Percentiles rank a stretch among this genome's conserved stretches.
Evolutionary conservation across 2,329 filamentous ascomycete genomes (phyloP).

Genomic region (Phyllosticta paracitricarpa): DNA sequence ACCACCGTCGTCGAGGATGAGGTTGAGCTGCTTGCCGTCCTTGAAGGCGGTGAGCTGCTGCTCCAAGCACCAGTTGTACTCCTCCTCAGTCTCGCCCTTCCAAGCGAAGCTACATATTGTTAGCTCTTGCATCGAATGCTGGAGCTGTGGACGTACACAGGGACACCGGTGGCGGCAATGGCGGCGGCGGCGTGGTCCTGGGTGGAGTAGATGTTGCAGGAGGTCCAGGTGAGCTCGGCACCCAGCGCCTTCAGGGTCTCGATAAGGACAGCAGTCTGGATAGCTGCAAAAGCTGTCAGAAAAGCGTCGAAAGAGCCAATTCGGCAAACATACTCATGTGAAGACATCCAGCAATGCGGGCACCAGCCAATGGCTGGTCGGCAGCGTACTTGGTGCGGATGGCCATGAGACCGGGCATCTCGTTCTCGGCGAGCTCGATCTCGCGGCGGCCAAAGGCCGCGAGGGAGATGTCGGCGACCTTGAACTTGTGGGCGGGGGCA

Average conservation of each 20-base stretch:
- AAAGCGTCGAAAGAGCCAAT: not conserved
- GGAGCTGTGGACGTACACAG: slow-evolving; percentile 58
- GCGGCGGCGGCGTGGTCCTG: slow-evolving; percentile 97
- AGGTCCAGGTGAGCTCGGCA: slow-evolving; percentile 97
- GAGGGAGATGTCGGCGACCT: slow-evolving; percentile 95
- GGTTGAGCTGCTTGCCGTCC: slow-evolving; percentile 90
- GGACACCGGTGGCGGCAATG: slow-evolving; percentile 86
- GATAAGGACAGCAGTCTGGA: slow-evolving; percentile 98
- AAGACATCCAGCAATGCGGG: slow-evolving; percentile 93
- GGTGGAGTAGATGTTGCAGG: slow-evolving; percentile 99
- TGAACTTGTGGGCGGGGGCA: slow-evolving; percentile 87
- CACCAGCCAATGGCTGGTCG: slow-evolving; percentile 89
- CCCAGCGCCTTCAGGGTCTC: slow-evolving; percentile 92
- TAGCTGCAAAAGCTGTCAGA: slow-evolving; percentile 44
- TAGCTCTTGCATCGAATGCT: not conserved
- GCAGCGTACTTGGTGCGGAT: slow-evolving; percentile 83
- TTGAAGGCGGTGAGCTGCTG: slow-evolving; percentile 97
- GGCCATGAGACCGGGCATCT: slow-evolving; percentile 95
- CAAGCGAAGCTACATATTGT: slow-evolving; percentile 48
- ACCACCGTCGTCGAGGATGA: slow-evolving; percentile 98
- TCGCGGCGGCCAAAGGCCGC: slow-evolving; percentile 98
- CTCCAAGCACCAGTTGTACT: slow-evolving; percentile 99
- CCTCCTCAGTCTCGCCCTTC: slow-evolving; percentile 96
- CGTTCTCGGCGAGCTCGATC: slow-evolving; percentile 88
- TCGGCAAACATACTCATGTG: slow-evolving; percentile 69